These are phyloP conservation scores for Candida nanaspora DNA, from an alignment of 805 yeast species.

Conservation along the genomic window DNA sequence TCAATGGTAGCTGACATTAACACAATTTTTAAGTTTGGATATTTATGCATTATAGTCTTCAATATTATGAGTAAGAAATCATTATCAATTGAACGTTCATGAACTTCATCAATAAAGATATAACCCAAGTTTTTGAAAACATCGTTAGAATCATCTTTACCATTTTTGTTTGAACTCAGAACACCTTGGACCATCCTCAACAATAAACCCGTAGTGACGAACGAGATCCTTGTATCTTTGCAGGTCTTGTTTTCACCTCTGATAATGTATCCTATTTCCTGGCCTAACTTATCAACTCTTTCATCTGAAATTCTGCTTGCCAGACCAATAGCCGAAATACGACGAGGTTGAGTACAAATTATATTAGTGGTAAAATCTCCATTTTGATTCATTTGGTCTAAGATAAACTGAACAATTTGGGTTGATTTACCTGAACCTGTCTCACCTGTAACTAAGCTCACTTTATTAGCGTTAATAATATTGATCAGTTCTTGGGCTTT, in stretches of 20 bases:
- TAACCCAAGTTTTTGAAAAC: slow-evolving; percentile 54
- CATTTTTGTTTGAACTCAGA: slow-evolving; percentile 19
- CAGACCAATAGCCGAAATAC: slow-evolving; percentile 90
- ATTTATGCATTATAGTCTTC: slow-evolving; percentile 47
- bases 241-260: slow-evolving; percentile 78
- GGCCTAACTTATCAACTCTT: slow-evolving; percentile 55
- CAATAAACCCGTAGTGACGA: slow-evolving; percentile 89
- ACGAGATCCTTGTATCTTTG: slow-evolving; percentile 63
- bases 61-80: slow-evolving; percentile 77
- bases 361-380: slow-evolving; percentile 52
- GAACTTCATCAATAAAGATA: slow-evolving; percentile 91
- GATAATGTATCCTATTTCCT: slow-evolving; percentile 82
- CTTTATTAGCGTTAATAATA: slow-evolving; percentile 50
- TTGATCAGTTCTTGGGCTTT: slow-evolving; percentile 50
- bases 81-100: slow-evolving; percentile 87
- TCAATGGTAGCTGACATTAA: slow-evolving; percentile 95
- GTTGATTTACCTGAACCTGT: slow-evolving; percentile 98
- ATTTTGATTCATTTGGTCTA: slow-evolving; percentile 52
- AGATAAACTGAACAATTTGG: slow-evolving; percentile 82
- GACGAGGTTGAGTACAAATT: slow-evolving; percentile 90
- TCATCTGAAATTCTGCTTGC: slow-evolving; percentile 91
- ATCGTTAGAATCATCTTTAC: slow-evolving; percentile 20
- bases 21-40: slow-evolving; percentile 55
- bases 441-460: slow-evolving; percentile 86
- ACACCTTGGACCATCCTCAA: slow-evolving; percentile 69